These are phyloP conservation scores for Tylopilus orsonianus DNA, from an alignment of 1,284 basidiomycete species.

Conservation along the genomic window DNA sequence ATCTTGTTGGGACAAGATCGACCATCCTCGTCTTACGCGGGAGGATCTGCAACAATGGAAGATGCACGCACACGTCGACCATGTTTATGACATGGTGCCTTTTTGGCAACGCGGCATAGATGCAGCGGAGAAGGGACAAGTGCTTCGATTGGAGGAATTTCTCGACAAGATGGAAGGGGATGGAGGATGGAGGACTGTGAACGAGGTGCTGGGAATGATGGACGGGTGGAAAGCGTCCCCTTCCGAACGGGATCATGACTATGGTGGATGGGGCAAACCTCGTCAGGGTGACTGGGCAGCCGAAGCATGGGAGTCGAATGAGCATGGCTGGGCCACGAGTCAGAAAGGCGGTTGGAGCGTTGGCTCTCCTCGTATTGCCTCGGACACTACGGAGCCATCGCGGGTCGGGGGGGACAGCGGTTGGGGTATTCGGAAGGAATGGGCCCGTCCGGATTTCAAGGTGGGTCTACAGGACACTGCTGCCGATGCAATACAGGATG, in stretches of 20 bases:
- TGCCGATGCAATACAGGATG: not conserved
- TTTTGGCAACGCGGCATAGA: slow-evolving; percentile 57
- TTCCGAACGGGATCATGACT: slow-evolving; percentile 6
- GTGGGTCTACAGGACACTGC: not conserved
- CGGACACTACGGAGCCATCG: slow-evolving; percentile 27
- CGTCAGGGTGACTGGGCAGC: slow-evolving; percentile 11
- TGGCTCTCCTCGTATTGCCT: slow-evolving; percentile 11
- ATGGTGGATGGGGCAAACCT: slow-evolving; percentile 12
- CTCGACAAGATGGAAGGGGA: slow-evolving; percentile 40
- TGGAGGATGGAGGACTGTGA: slow-evolving; percentile 31
- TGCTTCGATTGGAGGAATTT: slow-evolving; percentile 49
- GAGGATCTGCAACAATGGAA: slow-evolving; percentile 50
- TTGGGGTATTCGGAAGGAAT: slow-evolving; percentile 23
- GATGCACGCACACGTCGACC: slow-evolving; percentile 49
- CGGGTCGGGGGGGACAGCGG: slow-evolving; percentile 8
- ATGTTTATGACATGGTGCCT: slow-evolving; percentile 46
- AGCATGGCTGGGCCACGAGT: slow-evolving; percentile 1
- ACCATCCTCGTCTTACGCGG: slow-evolving; percentile 32
- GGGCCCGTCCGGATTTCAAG: slow-evolving; percentile 13
- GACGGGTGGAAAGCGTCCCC: slow-evolving; percentile 11
- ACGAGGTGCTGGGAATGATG: slow-evolving; percentile 30
- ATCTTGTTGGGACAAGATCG: slow-evolving; percentile 22
- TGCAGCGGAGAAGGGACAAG: slow-evolving; percentile 50
- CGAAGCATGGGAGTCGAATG: slow-evolving; percentile 8
- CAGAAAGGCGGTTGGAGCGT: slow-evolving; percentile 18